Base-by-base conservation (phyloP, 2,329 filamentous ascomycete species). In the Clarireedia sp. region DNA sequence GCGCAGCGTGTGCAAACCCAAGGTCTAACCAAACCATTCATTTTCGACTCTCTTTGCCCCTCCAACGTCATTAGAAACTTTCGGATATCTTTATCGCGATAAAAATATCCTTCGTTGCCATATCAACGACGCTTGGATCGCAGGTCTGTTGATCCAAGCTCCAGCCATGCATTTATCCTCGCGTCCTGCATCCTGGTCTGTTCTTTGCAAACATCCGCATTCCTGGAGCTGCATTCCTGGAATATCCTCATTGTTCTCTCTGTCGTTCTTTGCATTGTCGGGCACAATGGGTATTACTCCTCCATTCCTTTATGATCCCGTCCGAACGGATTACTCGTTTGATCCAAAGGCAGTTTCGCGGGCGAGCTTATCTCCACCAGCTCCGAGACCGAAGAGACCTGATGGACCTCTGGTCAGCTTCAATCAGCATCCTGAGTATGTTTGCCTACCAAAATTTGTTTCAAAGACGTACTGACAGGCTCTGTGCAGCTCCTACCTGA, bases 331-430 rank as follows among this genome's bases (percentile, higher is more conserved):
- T 77, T 82, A 67, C 73, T 75, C 48, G 74, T 95, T 95, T 71
- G 90, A 96, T 66, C 91, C 92, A 48, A 95, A 91, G 70, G 87
- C 88, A 57, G 80, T 90, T 48, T 91, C 90, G 21, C 80, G 90
- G 67, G 87, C 89, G 59, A 92, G 87, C 72, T 88, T 82, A 75
- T 55, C 53, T 19, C 53, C 66, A 79, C 82, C 12, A 80, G 81
- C 53, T 75, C 80, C 41, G 75, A 73, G 24, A 84, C 78, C 66
- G 77, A 81, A 43, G 43, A 86, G 87, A 76, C 79, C 78, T 45
- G 77, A 87, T 52, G 90, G 90, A 0, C 90, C 90, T 12, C 73
- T 95, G 60, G 73, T 96, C 60, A 80, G 86, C 57, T 87, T 96
- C 76, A 94, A 95, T 70, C 79, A 81, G 56, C 91, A 96, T 70